phyloP scores from a whole-genome alignment of 2,329 filamentous ascomycete species.

The Lachnellula occidentalis region DNA sequence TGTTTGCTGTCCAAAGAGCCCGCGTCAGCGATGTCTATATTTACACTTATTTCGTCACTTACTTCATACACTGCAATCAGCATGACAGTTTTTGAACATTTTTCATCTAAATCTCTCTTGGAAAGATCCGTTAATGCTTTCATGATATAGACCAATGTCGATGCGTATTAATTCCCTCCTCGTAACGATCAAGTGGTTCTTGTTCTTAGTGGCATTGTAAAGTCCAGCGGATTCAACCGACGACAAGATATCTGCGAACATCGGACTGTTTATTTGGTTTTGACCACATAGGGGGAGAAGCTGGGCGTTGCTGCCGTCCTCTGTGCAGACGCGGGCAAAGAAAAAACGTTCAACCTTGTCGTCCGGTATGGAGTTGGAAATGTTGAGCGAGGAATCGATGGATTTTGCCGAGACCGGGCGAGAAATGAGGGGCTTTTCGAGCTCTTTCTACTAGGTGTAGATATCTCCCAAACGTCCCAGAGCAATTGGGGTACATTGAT shows the following conservation, averaged over 20 bases:
- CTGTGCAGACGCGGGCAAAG: constrained; percentile 18
- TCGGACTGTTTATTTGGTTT: constrained; percentile 34
- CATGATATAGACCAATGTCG: constrained; percentile 43
- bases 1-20: constrained; percentile 13
- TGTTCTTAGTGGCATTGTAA: constrained; percentile 34
- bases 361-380: neutral
- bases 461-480: neutral
- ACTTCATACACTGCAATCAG: constrained; percentile 48
- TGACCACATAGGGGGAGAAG: constrained; percentile 8
- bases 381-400: neutral
- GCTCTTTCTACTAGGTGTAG: neutral
- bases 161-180: constrained; percentile 46
- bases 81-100: constrained; percentile 47
- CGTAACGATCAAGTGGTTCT: constrained; percentile 41
- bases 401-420: neutral
- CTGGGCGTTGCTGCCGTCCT: neutral
- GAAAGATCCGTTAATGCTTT: constrained; percentile 38
- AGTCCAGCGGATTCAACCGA: constrained; percentile 49
- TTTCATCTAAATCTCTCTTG: constrained; percentile 43
- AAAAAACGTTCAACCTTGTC: constrained; percentile 23
- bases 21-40: neutral
- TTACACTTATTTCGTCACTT: neutral
- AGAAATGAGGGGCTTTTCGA: neutral
- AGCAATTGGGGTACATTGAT: no score
- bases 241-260: constrained; percentile 44